phyloP scores from a whole-genome alignment of 139 green algal genomes.

The Coelastrella sp. region DNA sequence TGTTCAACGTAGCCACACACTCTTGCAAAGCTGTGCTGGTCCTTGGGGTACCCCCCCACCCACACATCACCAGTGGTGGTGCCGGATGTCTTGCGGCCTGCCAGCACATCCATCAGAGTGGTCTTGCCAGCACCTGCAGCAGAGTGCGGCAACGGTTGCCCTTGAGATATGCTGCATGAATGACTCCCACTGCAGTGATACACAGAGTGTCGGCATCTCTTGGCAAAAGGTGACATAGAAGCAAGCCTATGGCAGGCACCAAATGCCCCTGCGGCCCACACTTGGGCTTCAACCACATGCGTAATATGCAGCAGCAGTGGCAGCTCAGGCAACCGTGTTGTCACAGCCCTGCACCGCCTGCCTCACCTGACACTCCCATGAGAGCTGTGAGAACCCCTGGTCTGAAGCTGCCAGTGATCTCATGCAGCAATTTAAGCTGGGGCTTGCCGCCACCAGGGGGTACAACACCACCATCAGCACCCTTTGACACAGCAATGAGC shows the following conservation, averaged over 20 bases:
- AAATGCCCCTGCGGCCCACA: too few relatives aligned
- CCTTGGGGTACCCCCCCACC: constrained; percentile 70
- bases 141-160: not conserved
- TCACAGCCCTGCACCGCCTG: too few relatives aligned
- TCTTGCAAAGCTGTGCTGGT: constrained; percentile 75
- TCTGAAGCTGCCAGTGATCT: constrained; percentile 54
- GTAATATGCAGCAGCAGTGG: not conserved
- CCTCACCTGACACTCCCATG: constrained; percentile 72
- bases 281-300: too few relatives aligned
- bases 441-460: not conserved
- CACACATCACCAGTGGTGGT: constrained; percentile 72
- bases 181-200: not conserved
- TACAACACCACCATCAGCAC: constrained; percentile 5
- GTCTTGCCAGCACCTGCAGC: constrained; percentile 70
- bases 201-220: too few relatives aligned
- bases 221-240: too few relatives aligned
- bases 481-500: not conserved
- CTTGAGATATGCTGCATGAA: not conserved
- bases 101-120: constrained; percentile 85
- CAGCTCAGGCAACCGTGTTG: not conserved
- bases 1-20: constrained; percentile 71
- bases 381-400: constrained; percentile 57
- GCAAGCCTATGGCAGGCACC: too few relatives aligned
- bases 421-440: constrained; percentile 59
- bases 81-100: constrained; percentile 83